Base-by-base conservation (phyloP, 1,284 basidiomycete species). In the Trametes polyzona region DNA sequence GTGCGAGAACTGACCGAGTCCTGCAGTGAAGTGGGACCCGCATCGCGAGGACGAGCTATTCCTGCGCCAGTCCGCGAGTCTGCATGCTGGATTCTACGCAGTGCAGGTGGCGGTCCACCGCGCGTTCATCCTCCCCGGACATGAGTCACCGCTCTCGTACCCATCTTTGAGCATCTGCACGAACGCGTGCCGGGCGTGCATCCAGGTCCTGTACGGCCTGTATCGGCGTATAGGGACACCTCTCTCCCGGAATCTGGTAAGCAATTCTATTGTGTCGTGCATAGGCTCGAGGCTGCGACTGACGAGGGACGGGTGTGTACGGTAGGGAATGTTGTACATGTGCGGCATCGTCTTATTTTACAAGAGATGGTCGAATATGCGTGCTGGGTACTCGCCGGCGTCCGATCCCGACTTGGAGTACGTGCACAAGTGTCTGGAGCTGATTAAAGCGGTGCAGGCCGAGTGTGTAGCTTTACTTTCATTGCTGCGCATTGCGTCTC, bases 91-190 rank as follows among this genome's bases (percentile, higher is more conserved):
- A 26, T 85, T 83, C 67, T 85, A 86, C 66, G 77, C 81, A 49
- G 69, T 77, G 1, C 78, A 78, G 52, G 84, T 86, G 53, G 71
- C 81, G 47, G 78, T 86, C 19, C 85, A 87, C 68, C 77, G 84
- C 3, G 82, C 83, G 0, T 86, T 86, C 71, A 85, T 86, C 52
- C 82, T 82, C 0, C 77, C 78, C 0, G 76, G 73, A 4, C 71
- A 69, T 35, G 75, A 76, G 50, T 74, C 74, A 0, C 70, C 75
- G 0, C 67, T 78, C 4, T 69, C 75, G 8, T 77, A 79, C 64
- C 83, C 84, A 0, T 85, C 83, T 1, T 74, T 86, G 6, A 81
- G 83, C 1, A 85, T 87, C 43, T 87, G 85, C 72, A 81, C 80
- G 33, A 85, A 83, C 51, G 84, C 84, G 2, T 82, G 84, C 1